A percentile compares a stretch with the other conserved stretches of the same genome.
Evolutionary conservation across 305 asterid genomes (phyloP).

Genomic region (Fraxinus baroniana): DNA sequence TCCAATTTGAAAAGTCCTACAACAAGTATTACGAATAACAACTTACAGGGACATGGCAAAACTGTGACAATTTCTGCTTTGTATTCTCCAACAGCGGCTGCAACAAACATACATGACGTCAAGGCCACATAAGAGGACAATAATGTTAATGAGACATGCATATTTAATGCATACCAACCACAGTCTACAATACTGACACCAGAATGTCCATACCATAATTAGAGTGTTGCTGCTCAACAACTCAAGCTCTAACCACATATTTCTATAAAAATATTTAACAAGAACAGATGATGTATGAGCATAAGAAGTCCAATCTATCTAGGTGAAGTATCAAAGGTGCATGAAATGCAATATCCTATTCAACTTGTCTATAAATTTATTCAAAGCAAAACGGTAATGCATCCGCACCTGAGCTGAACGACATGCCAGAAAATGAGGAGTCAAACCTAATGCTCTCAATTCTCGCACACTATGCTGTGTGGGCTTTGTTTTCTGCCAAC

Average conservation of each 20-base stretch:
- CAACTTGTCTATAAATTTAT: constrained; percentile 3
- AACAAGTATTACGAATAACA: constrained; percentile 17
- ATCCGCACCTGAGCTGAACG: constrained; percentile 76
- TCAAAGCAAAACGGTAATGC: background rate
- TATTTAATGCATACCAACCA: background rate
- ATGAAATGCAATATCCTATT: background rate
- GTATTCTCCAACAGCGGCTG: constrained; percentile 86
- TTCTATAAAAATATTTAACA: background rate
- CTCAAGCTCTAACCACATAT: background rate
- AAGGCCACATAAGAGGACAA: background rate
- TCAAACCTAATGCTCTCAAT: constrained; percentile 84
- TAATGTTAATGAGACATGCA: background rate
- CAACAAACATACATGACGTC: constrained; percentile 18
- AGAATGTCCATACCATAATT: background rate
- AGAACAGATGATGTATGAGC: background rate
- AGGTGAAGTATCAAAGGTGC: constrained; percentile 10
- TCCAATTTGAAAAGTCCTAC: background rate
- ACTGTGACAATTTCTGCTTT: constrained; percentile 79
- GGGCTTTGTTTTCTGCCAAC: constrained; percentile 88
- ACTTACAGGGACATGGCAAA: constrained; percentile 89
- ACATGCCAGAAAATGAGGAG: constrained; percentile 95
- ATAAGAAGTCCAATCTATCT: background rate
- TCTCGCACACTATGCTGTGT: constrained; percentile 97
- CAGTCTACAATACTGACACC: background rate
- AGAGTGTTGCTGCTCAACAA: background rate